Percentiles rank a stretch among this genome's conserved stretches.
These are phyloP conservation scores for Malassezia furfur DNA, from an alignment of 1,284 basidiomycete species.

Conservation along the genomic window DNA sequence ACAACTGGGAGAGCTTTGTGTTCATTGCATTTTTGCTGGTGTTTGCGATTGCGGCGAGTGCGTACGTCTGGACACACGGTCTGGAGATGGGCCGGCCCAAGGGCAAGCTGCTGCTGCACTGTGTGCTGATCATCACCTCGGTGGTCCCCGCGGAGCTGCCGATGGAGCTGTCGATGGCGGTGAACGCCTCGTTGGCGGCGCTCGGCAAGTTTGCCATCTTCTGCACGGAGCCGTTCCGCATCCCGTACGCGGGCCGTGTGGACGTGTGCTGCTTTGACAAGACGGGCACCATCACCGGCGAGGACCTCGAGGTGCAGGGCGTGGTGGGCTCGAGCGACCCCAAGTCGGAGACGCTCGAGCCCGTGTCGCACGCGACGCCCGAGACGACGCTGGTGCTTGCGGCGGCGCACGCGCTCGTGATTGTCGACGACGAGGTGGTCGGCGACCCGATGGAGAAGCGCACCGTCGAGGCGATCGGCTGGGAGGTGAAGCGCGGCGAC, in stretches of 20 bases:
- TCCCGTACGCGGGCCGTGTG: conserved; percentile 45
- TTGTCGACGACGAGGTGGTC: conserved; percentile 79
- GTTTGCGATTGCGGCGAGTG: conserved; percentile 44
- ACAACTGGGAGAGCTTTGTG: conserved; percentile 46
- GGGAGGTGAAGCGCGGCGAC: conserved; percentile 69
- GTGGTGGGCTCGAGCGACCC: conserved; percentile 26
- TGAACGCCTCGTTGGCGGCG: conserved; percentile 57
- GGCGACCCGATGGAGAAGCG: conserved; percentile 99
- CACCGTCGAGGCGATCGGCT: conserved; percentile 80
- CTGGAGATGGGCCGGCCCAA: conserved; percentile 43
- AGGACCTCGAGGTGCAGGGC: conserved; percentile 46
- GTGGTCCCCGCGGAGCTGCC: conserved; percentile 47
- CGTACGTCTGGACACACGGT: conserved; percentile 44
- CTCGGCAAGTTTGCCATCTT: conserved; percentile 64
- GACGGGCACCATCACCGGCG: conserved; percentile 47
- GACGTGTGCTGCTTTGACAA: conserved; percentile 49
- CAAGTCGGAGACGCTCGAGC: conserved; percentile 53
- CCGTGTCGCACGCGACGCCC: conserved; percentile 64
- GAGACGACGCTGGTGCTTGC: conserved; percentile 82
- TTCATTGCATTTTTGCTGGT: conserved; percentile 47
- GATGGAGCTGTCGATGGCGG: conserved; percentile 48
- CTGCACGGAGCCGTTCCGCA: conserved; percentile 48
- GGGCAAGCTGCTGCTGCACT: conserved; percentile 46
- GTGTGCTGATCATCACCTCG: conserved; percentile 47
- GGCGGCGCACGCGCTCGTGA: conserved; percentile 85